Percentiles rank a stretch among this genome's conserved stretches.
Conservation (phyloP, 164 flowering plant genomes). For the Paratinospora sagittata region DNA sequence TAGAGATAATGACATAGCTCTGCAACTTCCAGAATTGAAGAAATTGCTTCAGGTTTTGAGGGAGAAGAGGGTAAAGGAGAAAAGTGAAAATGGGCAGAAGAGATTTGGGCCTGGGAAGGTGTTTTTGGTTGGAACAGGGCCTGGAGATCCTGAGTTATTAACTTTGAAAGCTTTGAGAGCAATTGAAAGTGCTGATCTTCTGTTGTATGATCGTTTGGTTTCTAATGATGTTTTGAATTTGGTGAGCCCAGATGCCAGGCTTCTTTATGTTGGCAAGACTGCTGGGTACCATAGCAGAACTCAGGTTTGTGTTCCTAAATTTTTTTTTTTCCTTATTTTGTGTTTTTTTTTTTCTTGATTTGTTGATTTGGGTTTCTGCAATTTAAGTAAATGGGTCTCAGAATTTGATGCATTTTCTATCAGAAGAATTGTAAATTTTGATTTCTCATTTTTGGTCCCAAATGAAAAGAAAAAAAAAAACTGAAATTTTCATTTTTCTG, state of each 20-base stretch:
- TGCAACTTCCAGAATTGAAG: slow-evolving; percentile 79
- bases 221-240: slow-evolving; percentile 78
- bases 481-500: not conserved
- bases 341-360: not conserved
- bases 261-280: slow-evolving; percentile 94
- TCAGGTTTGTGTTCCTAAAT: slow-evolving; percentile 43
- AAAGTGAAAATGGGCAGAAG: slow-evolving; percentile 7
- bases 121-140: slow-evolving; percentile 95
- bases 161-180: slow-evolving; percentile 78
- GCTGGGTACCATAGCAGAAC: slow-evolving; percentile 98
- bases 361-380: not conserved
- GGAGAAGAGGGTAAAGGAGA: slow-evolving; percentile 20
- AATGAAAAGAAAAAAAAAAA: too few species aligned
- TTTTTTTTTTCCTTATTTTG: not conserved
- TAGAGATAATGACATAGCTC: slow-evolving; percentile 62
- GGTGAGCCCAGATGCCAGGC: slow-evolving; percentile 62
- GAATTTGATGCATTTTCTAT: too few species aligned
- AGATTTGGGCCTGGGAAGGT: slow-evolving; percentile 51
- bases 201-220: slow-evolving; percentile 89
- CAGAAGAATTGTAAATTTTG: too few species aligned
- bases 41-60: slow-evolving; percentile 56
- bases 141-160: slow-evolving; percentile 90
- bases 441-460: too few species aligned
- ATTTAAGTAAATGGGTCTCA: not conserved
- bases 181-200: slow-evolving; percentile 69